Evolutionary conservation across 352 stramenopile species (phyloP).

Genomic region (Halophytophthora batemanensis): DNA sequence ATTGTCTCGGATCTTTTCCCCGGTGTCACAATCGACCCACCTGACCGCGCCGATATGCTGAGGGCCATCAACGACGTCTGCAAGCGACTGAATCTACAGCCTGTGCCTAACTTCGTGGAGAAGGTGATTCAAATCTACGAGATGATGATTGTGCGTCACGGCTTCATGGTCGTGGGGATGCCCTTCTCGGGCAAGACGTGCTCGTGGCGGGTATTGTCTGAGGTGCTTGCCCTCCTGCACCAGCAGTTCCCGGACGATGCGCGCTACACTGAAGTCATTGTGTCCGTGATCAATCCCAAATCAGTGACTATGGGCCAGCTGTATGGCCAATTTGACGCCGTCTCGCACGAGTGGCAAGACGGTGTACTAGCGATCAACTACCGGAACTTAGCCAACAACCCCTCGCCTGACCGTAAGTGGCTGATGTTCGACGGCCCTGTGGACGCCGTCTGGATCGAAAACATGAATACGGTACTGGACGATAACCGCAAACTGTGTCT

Average conservation of each 20-base stretch:
- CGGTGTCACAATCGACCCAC: conserved; percentile 86
- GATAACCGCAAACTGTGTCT: conserved; percentile 94
- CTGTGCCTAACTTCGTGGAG: conserved; percentile 87
- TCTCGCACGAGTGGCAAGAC: conserved; percentile 95
- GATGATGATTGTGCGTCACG: conserved; percentile 96
- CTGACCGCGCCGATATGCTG: conserved; percentile 84
- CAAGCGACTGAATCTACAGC: conserved; percentile 79
- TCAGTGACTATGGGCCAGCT: conserved; percentile 92
- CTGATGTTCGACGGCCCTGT: conserved; percentile 93
- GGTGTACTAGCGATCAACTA: conserved; percentile 94
- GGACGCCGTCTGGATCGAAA: conserved; percentile 94
- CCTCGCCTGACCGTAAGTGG: conserved; percentile 87
- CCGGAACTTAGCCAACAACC: conserved; percentile 73
- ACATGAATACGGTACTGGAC: conserved; percentile 95
- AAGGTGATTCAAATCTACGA: conserved; percentile 96
- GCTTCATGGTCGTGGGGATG: conserved; percentile 96
- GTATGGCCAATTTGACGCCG: conserved; percentile 93
- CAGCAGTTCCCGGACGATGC: conserved; percentile 55
- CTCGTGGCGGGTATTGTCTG: conserved; percentile 87
- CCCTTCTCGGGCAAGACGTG: conserved; percentile 93
- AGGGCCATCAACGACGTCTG: conserved; percentile 79
- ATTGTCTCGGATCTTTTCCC: conserved; percentile 94
- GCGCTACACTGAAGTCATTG: conserved; percentile 73
- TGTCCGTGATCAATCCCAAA: conserved; percentile 92
- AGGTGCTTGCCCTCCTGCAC: conserved; percentile 84